Percentiles rank a stretch among this genome's conserved stretches.
These are phyloP conservation scores for Teratosphaeria epicoccoides DNA, from an alignment of 2,329 filamentous ascomycete genomes.

Conservation along the genomic window DNA sequence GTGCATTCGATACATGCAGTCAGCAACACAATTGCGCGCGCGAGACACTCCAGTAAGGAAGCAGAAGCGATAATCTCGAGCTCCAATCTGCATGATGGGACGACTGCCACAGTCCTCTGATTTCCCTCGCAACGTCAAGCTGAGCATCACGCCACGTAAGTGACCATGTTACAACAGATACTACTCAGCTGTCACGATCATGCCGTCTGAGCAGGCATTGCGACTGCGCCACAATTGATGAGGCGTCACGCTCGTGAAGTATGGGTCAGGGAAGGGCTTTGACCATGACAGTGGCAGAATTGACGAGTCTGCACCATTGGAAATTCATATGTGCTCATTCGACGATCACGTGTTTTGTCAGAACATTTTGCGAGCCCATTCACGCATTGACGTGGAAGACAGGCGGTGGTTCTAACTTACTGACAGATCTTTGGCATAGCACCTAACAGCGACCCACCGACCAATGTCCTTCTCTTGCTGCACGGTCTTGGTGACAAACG, in stretches of 20 bases:
- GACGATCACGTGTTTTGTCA: neutral
- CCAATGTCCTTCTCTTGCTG: constrained; percentile 68
- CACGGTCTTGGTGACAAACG: constrained; percentile 72
- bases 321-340: no score
- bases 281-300: no score
- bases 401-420: neutral
- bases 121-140: constrained; percentile 31
- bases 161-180: constrained; percentile 4
- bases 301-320: no score
- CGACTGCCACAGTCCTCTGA: constrained; percentile 34
- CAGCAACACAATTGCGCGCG: no score
- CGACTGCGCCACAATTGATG: neutral
- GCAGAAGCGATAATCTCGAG: neutral
- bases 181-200: neutral
- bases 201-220: neutral
- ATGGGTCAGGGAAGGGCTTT: neutral
- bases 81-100: constrained; percentile 15
- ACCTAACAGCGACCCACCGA: constrained; percentile 46
- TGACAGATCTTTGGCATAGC: constrained; percentile 19
- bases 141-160: constrained; percentile 38
- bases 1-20: neutral
- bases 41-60: neutral
- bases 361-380: neutral
- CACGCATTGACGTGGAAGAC: neutral
- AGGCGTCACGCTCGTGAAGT: neutral